These are phyloP conservation scores for Fistulina hepatica DNA, from an alignment of 1,284 basidiomycete genomes.

Conservation along the genomic window DNA sequence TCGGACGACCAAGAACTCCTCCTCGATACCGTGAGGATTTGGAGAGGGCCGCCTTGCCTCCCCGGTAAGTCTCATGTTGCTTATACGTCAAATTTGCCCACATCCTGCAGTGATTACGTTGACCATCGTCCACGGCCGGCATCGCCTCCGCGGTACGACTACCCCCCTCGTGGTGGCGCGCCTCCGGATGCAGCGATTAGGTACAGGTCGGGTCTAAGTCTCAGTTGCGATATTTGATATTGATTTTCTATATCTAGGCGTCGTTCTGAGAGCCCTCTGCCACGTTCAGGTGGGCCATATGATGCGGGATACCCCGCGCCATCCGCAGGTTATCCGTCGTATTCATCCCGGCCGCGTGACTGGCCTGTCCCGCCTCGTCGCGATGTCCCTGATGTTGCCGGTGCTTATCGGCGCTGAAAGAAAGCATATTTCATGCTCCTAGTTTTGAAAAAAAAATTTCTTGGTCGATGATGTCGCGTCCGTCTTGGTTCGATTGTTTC, in stretches of 20 bases:
- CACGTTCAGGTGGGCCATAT: too few relatives aligned
- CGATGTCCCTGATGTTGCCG: too few relatives aligned
- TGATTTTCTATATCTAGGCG: constrained; percentile 33
- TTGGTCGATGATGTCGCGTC: too few relatives aligned
- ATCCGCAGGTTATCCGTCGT: too few relatives aligned
- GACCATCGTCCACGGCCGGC: constrained; percentile 44
- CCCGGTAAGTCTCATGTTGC: constrained; percentile 30
- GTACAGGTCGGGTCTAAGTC: constrained; percentile 53
- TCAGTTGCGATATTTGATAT: constrained; percentile 7
- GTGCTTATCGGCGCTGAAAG: too few relatives aligned
- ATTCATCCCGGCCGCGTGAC: too few relatives aligned
- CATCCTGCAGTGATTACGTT: constrained; percentile 32
- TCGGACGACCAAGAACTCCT: constrained; percentile 40
- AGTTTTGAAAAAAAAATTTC: too few relatives aligned
- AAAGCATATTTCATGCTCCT: too few relatives aligned
- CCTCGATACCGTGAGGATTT: constrained; percentile 38
- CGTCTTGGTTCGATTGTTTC: too few relatives aligned
- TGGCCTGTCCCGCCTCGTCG: too few relatives aligned
- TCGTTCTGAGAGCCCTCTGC: constrained; percentile 68
- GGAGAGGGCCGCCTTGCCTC: constrained; percentile 33
- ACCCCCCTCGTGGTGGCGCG: constrained; percentile 20
- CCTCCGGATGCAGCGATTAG: constrained; percentile 26
- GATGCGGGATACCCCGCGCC: too few relatives aligned
- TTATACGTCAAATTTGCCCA: constrained; percentile 1
- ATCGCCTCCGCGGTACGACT: constrained; percentile 24